Percentiles rank a stretch among this genome's conserved stretches.
Evolutionary conservation across 768 basidiomycete genomes (phyloP).

Genomic region (Cantharellus cinnabarinus): DNA sequence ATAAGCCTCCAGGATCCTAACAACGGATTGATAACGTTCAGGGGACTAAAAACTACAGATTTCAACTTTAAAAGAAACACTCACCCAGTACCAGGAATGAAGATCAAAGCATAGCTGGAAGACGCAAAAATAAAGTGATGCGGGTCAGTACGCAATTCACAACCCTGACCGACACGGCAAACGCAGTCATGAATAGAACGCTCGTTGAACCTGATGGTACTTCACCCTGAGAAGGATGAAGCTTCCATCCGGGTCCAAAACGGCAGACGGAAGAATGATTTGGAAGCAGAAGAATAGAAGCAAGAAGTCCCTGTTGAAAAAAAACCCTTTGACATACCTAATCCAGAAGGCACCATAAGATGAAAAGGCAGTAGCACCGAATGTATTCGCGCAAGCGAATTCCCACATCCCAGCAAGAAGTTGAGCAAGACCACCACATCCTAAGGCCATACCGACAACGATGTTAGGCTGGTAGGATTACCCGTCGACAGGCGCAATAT

Average conservation of each 20-base stretch:
- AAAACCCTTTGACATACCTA: slow-evolving; percentile 14
- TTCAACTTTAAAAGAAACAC: background rate
- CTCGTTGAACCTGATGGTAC: too few relatives aligned
- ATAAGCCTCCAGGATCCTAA: slow-evolving; percentile 31
- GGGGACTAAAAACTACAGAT: background rate
- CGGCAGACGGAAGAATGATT: too few relatives aligned
- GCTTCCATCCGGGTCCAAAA: too few relatives aligned
- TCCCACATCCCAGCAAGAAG: slow-evolving; percentile 84
- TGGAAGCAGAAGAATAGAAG: background rate
- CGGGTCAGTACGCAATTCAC: background rate
- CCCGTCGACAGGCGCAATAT: background rate
- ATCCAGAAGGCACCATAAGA: slow-evolving; percentile 82
- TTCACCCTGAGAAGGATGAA: too few relatives aligned
- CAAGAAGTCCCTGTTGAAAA: background rate
- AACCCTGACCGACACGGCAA: too few relatives aligned
- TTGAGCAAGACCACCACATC: slow-evolving; percentile 68
- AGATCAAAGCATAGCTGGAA: slow-evolving; percentile 20
- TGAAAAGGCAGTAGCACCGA: slow-evolving; percentile 33
- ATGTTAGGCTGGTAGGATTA: slow-evolving; percentile 29
- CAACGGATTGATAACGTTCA: background rate
- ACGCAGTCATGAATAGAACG: too few relatives aligned
- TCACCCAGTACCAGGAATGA: slow-evolving; percentile 44
- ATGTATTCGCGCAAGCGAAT: slow-evolving; percentile 48
- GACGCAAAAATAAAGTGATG: background rate
- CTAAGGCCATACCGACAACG: slow-evolving; percentile 72